Conservation (phyloP, 2,329 filamentous ascomycete species). For the Pyricularia grisea region DNA sequence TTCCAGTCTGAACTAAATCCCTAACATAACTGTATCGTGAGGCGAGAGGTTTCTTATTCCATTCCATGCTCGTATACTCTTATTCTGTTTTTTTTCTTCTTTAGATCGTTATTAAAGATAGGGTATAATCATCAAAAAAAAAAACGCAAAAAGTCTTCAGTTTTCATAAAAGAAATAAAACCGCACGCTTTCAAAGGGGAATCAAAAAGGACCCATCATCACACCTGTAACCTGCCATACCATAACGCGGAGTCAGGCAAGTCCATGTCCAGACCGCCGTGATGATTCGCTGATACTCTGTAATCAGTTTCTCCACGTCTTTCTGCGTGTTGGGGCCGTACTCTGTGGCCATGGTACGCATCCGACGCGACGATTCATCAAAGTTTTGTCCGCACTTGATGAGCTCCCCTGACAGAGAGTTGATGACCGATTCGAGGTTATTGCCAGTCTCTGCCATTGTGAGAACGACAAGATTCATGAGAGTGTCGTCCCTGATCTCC, state of each 20-base stretch:
- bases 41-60: neutral
- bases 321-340: neutral
- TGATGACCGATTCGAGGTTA: conserved; percentile 2
- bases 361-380: conserved; percentile 20
- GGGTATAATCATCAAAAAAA: neutral
- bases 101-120: neutral
- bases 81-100: neutral
- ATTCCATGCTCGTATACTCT: neutral
- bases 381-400: conserved; percentile 19
- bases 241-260: conserved; percentile 5
- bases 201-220: conserved; percentile 3
- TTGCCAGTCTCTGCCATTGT: conserved; percentile 5
- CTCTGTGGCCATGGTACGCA: conserved; percentile 31
- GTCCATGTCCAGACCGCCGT: conserved; percentile 5
- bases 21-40: neutral
- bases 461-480: conserved; percentile 6
- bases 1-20: neutral
- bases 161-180: neutral
- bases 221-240: conserved; percentile 3
- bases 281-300: conserved; percentile 3
- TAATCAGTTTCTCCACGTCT: conserved; percentile 3
- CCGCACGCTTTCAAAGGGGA: neutral
- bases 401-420: neutral
- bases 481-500: conserved; percentile 5
- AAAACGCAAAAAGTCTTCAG: too few species aligned